These are phyloP conservation scores for Tylopilus plumbeoviolaceoides DNA, from an alignment of 768 basidiomycete genomes.

Conservation along the genomic window DNA sequence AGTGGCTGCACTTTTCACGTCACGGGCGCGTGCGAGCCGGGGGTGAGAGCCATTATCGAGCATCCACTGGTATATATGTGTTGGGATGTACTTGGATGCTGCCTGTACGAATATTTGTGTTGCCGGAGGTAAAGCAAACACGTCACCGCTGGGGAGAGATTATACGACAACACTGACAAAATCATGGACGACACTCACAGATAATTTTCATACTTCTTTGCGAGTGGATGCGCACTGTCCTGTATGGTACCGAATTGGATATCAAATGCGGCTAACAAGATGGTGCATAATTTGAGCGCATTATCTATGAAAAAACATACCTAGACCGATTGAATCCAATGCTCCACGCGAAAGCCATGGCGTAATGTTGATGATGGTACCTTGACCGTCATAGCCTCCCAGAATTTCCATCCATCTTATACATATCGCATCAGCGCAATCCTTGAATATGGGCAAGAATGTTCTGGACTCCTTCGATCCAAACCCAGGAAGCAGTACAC, in stretches of 20 bases:
- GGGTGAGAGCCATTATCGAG: not conserved
- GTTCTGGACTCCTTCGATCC: conserved; percentile 45
- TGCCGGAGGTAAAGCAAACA: conserved; percentile 10
- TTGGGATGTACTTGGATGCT: conserved; percentile 7
- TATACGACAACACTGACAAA: not conserved
- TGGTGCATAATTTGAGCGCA: not conserved
- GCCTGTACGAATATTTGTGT: conserved; percentile 6
- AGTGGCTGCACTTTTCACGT: not conserved
- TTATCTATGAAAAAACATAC: conserved; percentile 18
- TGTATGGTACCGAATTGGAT: conserved; percentile 13
- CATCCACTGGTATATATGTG: conserved; percentile 2
- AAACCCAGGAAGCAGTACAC: conserved; percentile 53
- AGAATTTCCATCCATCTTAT: conserved; percentile 19
- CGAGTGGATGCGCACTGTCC: conserved; percentile 1
- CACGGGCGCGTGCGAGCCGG: not conserved
- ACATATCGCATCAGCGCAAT: conserved; percentile 24
- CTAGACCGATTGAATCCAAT: conserved; percentile 46
- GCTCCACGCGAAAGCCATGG: conserved; percentile 37
- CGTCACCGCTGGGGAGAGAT: not conserved
- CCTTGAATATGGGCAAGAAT: conserved; percentile 46
- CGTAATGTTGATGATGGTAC: conserved; percentile 16
- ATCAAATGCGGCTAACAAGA: conserved; percentile 41
- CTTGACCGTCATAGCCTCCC: not conserved
- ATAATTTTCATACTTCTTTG: conserved; percentile 2
- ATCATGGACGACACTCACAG: not conserved